phyloP scores from a whole-genome alignment of 371 early-diverging fungal species.

The Mucor velutinosus region DNA sequence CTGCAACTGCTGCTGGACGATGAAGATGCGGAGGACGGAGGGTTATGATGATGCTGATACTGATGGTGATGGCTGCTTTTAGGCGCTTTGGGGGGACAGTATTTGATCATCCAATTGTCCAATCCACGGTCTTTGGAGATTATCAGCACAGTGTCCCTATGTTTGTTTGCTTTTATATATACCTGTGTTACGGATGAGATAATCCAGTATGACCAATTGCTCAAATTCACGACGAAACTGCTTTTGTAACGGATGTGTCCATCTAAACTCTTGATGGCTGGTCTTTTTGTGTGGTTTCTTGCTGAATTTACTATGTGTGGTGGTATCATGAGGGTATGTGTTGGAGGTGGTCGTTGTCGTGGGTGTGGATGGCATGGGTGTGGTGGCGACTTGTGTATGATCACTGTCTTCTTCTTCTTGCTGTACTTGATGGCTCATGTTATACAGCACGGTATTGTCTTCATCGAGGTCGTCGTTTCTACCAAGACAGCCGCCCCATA shows the following conservation, averaged over 20 bases:
- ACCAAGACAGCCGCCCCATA: constrained; percentile 44
- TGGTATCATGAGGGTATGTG: neutral
- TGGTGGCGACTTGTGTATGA: constrained; percentile 17
- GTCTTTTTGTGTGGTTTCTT: constrained; percentile 2
- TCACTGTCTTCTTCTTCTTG: constrained; percentile 19
- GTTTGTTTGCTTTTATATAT: constrained; percentile 6
- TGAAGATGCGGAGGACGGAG: neutral
- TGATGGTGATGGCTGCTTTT: neutral
- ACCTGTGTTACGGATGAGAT: constrained; percentile 91
- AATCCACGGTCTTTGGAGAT: constrained; percentile 68
- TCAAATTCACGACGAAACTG: constrained; percentile 86
- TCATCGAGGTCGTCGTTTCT: constrained; percentile 20
- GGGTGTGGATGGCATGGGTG: neutral
- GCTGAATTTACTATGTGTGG: neutral
- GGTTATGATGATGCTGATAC: neutral
- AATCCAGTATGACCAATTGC: constrained; percentile 83
- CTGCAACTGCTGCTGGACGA: constrained; percentile 13
- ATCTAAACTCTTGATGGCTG: constrained; percentile 40
- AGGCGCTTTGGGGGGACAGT: constrained; percentile 38
- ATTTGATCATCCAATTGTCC: constrained; percentile 92
- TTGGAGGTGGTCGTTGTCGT: neutral
- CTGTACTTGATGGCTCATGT: neutral
- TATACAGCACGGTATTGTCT: constrained; percentile 8
- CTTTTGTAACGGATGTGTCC: constrained; percentile 65
- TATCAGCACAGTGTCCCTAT: neutral